Conservation (phyloP, 2,329 filamentous ascomycete genomes). For the Phialophora chinensis region DNA sequence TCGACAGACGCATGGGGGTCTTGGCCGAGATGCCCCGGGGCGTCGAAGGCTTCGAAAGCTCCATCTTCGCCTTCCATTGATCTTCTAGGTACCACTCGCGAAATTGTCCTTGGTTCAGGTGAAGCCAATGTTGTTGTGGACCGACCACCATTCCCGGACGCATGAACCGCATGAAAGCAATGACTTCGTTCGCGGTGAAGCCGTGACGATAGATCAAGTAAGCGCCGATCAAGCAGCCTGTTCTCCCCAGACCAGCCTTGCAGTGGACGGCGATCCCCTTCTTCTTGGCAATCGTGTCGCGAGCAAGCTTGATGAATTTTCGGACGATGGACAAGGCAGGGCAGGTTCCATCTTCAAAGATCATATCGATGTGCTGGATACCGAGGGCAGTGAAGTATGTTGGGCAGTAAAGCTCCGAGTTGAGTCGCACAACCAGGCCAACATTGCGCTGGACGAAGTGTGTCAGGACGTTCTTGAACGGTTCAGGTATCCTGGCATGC, state of each 20-base stretch:
- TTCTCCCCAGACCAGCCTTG: slow-evolving; percentile 94
- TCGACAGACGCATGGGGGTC: slow-evolving; percentile 63
- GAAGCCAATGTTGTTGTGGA: slow-evolving; percentile 97
- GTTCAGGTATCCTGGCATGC: slow-evolving; percentile 72
- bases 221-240: slow-evolving; percentile 93
- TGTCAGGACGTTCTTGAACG: slow-evolving; percentile 93
- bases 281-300: slow-evolving; percentile 91
- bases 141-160: slow-evolving; percentile 98
- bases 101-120: slow-evolving; percentile 95
- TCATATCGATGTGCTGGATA: slow-evolving; percentile 98
- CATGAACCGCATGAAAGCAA: slow-evolving; percentile 99
- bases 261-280: slow-evolving; percentile 97
- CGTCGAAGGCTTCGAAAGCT: slow-evolving; percentile 66
- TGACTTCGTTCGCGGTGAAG: slow-evolving; percentile 96
- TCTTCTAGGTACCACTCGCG: slow-evolving; percentile 95
- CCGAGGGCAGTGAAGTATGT: slow-evolving; percentile 96
- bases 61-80: slow-evolving; percentile 78
- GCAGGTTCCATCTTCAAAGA: slow-evolving; percentile 98
- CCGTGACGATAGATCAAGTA: slow-evolving; percentile 97
- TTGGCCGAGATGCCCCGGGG: slow-evolving; percentile 59
- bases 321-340: slow-evolving; percentile 86
- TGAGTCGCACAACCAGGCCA: slow-evolving; percentile 90
- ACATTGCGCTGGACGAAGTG: slow-evolving; percentile 90
- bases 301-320: slow-evolving; percentile 92
- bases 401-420: slow-evolving; percentile 93